Percentiles rank a stretch among this genome's conserved stretches.
These are phyloP conservation scores for Fusarium sp. DNA, from an alignment of 2,329 filamentous ascomycete genomes.

Conservation along the genomic window DNA sequence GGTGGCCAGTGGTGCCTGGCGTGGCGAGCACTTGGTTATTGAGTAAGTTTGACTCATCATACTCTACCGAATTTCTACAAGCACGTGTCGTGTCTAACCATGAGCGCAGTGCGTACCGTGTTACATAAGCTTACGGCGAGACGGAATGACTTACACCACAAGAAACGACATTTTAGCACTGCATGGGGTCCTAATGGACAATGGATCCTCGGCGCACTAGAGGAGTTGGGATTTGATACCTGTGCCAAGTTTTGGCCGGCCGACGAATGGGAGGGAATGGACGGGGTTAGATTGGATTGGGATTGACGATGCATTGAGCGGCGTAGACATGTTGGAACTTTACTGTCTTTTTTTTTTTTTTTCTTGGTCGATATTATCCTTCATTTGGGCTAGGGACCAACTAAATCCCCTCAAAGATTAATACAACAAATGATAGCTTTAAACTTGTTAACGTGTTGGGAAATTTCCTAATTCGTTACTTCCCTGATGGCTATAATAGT, in stretches of 20 bases:
- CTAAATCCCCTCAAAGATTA: constrained; percentile 26
- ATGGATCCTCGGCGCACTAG: constrained; percentile 37
- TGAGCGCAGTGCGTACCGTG: constrained; percentile 47
- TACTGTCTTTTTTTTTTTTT: constrained; percentile 6
- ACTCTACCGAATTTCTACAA: not conserved
- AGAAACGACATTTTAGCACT: constrained; percentile 30
- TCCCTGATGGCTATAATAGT: too few relatives aligned
- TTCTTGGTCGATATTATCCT: not conserved
- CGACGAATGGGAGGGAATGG: constrained; percentile 29
- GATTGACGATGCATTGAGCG: constrained; percentile 32
- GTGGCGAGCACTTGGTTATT: constrained; percentile 56
- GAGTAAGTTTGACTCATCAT: constrained; percentile 50
- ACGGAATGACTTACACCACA: constrained; percentile 1
- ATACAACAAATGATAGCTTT: too few relatives aligned
- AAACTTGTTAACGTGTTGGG: too few relatives aligned
- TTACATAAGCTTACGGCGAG: constrained; percentile 40
- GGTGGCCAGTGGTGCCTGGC: constrained; percentile 60
- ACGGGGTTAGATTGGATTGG: constrained; percentile 2
- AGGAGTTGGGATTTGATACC: constrained; percentile 31
- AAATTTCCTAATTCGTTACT: too few relatives aligned
- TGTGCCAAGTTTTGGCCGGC: constrained; percentile 32
- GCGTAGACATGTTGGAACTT: constrained; percentile 25
- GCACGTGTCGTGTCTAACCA: constrained; percentile 19
- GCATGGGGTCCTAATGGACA: constrained; percentile 37
- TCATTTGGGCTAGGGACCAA: constrained; percentile 23